phyloP scores from a whole-genome alignment of 352 stramenopile genomes.

The Phytopythium kandeliae region DNA sequence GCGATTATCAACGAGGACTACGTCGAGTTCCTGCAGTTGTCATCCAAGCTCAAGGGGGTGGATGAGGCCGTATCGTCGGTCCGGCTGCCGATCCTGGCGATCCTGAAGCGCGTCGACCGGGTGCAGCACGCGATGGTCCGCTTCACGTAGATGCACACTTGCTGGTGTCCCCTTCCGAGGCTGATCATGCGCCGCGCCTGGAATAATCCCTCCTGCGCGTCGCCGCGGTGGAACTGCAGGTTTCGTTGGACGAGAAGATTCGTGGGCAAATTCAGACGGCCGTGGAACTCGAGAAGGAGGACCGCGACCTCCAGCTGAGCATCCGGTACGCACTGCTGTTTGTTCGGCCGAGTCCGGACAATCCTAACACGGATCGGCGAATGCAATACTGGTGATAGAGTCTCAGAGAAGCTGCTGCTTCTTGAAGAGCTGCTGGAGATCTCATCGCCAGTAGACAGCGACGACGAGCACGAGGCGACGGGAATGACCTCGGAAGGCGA shows the following conservation, averaged over 20 bases:
- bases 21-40: constrained; percentile 86
- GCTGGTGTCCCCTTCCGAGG: not conserved
- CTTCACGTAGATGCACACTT: not conserved
- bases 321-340: constrained; percentile 28
- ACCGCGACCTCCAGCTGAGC: constrained; percentile 51
- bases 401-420: constrained; percentile 73
- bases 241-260: constrained; percentile 45
- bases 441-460: constrained; percentile 21
- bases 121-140: constrained; percentile 57
- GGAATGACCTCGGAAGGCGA: constrained; percentile 16
- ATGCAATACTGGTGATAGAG: constrained; percentile 13
- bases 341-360: too few species aligned
- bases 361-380: too few species aligned
- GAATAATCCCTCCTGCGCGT: not conserved
- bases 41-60: constrained; percentile 80
- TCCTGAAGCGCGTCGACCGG: constrained; percentile 77
- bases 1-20: constrained; percentile 90
- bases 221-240: constrained; percentile 10
- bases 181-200: not conserved
- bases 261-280: constrained; percentile 39
- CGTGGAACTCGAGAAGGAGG: constrained; percentile 35
- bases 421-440: constrained; percentile 78
- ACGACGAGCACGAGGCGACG: constrained; percentile 12
- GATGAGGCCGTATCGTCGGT: constrained; percentile 82
- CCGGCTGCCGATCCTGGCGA: constrained; percentile 54